These are phyloP conservation scores for Zoysia japonica DNA, from an alignment of 176 grass and related monocot species.

Conservation along the genomic window DNA sequence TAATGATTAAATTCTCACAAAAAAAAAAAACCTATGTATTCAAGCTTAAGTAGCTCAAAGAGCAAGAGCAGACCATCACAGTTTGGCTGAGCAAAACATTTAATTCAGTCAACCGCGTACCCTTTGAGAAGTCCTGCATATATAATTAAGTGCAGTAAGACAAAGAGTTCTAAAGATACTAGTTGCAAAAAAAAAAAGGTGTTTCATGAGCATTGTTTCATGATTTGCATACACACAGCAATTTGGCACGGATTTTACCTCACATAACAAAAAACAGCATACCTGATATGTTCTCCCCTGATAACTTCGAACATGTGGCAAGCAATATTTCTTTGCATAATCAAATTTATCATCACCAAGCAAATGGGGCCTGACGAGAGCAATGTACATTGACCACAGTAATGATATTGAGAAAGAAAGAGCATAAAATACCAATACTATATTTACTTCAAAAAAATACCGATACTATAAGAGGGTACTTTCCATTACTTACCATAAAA, in stretches of 20 bases:
- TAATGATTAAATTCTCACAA: conserved; percentile 23
- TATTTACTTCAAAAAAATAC: conserved; percentile 6
- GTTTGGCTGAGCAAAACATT: conserved; percentile 92
- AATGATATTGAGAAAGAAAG: conserved; percentile 14
- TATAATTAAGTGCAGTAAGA: conserved; percentile 16
- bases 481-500: conserved; percentile 77
- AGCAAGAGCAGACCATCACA: conserved; percentile 78
- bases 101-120: conserved; percentile 75
- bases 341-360: conserved; percentile 84
- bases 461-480: conserved; percentile 30
- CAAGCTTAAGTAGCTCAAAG: conserved; percentile 32
- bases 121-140: conserved; percentile 89
- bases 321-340: conserved; percentile 90
- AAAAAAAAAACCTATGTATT: conserved; percentile 9
- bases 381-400: conserved; percentile 3
- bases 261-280: conserved; percentile 14
- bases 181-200: not conserved
- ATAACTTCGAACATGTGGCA: conserved; percentile 42
- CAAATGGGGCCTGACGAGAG: conserved; percentile 72
- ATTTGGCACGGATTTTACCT: not conserved
- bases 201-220: conserved; percentile 25
- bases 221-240: conserved; percentile 4
- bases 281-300: conserved; percentile 71
- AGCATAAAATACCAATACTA: conserved; percentile 22
- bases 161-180: conserved; percentile 31